These are phyloP conservation scores for Rubroboletus pulcherrimus DNA, from an alignment of 768 basidiomycete genomes.

Conservation along the genomic window DNA sequence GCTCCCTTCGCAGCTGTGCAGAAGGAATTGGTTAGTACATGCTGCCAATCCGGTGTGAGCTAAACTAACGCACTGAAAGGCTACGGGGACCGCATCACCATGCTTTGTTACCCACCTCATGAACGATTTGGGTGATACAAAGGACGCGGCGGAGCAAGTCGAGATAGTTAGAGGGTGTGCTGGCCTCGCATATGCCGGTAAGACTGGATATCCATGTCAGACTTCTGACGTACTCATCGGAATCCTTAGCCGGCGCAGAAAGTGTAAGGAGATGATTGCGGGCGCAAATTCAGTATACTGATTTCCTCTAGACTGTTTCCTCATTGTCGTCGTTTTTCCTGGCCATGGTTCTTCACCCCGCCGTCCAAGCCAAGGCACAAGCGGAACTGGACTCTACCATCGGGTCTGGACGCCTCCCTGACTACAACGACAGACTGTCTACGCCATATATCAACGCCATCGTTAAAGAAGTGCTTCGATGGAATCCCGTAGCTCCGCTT, in stretches of 20 bases:
- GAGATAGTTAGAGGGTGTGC: slow-evolving; percentile 41
- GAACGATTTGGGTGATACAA: slow-evolving; percentile 12
- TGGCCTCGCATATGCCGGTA: slow-evolving; percentile 47
- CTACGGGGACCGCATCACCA: slow-evolving; percentile 26
- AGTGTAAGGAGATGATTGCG: slow-evolving; percentile 16
- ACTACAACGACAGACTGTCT: slow-evolving; percentile 28
- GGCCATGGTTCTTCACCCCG: slow-evolving; percentile 29
- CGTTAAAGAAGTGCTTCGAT: slow-evolving; percentile 31
- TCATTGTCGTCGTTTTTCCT: slow-evolving; percentile 30
- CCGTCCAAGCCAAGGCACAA: slow-evolving; percentile 29
- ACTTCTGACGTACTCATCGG: slow-evolving; percentile 3
- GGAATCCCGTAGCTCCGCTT: slow-evolving; percentile 33
- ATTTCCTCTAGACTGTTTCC: slow-evolving; percentile 24
- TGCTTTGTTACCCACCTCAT: slow-evolving; percentile 31
- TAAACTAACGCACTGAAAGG: slow-evolving; percentile 11
- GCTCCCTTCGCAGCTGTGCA: slow-evolving; percentile 39
- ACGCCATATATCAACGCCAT: slow-evolving; percentile 28
- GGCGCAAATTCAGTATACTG: not conserved
- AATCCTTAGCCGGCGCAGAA: slow-evolving; percentile 38
- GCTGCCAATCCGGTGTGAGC: not conserved
- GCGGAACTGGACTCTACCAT: slow-evolving; percentile 27
- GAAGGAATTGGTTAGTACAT: slow-evolving; percentile 35
- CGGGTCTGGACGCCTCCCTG: slow-evolving; percentile 28
- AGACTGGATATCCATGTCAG: slow-evolving; percentile 3
- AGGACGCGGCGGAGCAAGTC: slow-evolving; percentile 19